These are phyloP conservation scores for Penicillium sp. DNA, from an alignment of 2,329 filamentous ascomycete genomes.

Conservation along the genomic window DNA sequence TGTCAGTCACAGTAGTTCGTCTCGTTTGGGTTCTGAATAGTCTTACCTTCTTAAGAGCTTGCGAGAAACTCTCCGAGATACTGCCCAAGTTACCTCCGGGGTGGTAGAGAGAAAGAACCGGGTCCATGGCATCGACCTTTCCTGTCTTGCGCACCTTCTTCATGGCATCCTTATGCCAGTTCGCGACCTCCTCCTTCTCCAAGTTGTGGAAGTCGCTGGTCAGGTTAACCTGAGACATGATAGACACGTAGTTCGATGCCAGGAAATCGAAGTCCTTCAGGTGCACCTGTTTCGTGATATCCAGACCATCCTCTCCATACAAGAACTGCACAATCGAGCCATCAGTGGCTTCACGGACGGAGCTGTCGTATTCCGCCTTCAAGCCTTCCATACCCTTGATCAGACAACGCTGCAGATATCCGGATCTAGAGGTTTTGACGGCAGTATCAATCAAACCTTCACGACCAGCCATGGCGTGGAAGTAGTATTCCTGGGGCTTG, in stretches of 20 bases:
- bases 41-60: conserved; percentile 51
- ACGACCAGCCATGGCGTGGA: conserved; percentile 97
- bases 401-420: conserved; percentile 89
- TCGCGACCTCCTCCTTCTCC: conserved; percentile 58
- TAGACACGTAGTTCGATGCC: conserved; percentile 71
- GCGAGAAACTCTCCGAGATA: conserved; percentile 78
- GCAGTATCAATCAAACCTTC: conserved; percentile 98
- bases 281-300: conserved; percentile 89
- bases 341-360: conserved; percentile 78
- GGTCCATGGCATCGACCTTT: conserved; percentile 61
- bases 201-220: conserved; percentile 51
- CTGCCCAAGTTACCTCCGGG: conserved; percentile 72
- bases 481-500: conserved; percentile 94
- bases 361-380: conserved; percentile 83
- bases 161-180: conserved; percentile 58
- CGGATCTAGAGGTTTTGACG: conserved; percentile 94
- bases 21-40: too few relatives aligned
- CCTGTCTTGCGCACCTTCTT: conserved; percentile 71
- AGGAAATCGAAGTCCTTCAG: conserved; percentile 83
- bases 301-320: conserved; percentile 91
- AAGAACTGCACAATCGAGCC: conserved; percentile 89
- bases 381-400: conserved; percentile 98
- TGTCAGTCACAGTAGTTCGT: too few relatives aligned
- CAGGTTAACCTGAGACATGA: conserved; percentile 68
- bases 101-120: conserved; percentile 63